These are phyloP conservation scores for Dimocarpus longan DNA, from an alignment of 345 rosid genomes.

Conservation along the genomic window DNA sequence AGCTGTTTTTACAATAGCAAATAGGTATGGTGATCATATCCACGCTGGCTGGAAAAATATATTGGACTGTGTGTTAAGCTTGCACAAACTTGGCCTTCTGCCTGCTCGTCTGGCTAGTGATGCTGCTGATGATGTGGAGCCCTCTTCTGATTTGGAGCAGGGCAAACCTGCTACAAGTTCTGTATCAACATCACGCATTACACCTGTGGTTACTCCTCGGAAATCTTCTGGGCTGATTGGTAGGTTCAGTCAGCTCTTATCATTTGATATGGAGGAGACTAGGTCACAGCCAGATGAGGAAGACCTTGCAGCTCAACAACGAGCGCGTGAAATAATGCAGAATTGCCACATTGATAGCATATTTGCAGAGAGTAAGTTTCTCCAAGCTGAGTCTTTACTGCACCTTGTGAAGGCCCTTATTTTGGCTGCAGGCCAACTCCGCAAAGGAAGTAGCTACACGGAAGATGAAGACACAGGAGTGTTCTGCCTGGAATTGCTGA, in stretches of 20 bases:
- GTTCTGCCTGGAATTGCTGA: conserved; percentile 70
- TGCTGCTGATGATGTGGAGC: conserved; percentile 58
- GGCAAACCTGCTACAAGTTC: conserved; percentile 39
- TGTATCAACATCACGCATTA: conserved; percentile 32
- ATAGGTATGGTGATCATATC: conserved; percentile 67
- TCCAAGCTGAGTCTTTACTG: conserved; percentile 67
- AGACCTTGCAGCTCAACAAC: conserved; percentile 58
- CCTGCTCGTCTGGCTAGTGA: conserved; percentile 59
- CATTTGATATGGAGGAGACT: conserved; percentile 72
- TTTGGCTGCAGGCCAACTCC: conserved; percentile 43
- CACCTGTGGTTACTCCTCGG: conserved; percentile 36
- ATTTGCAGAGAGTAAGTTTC: conserved; percentile 77
- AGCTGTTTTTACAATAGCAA: conserved; percentile 67
- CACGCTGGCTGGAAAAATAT: conserved; percentile 63
- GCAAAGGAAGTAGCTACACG: conserved; percentile 25
- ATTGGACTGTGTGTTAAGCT: conserved; percentile 59
- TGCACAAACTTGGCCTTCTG: conserved; percentile 69
- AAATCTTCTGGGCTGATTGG: conserved; percentile 68
- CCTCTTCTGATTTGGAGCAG: conserved; percentile 43
- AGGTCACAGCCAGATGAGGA: conserved; percentile 53
- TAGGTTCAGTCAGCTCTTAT: conserved; percentile 68
- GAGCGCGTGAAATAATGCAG: conserved; percentile 53
- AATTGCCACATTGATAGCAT: conserved; percentile 62
- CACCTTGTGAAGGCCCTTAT: conserved; percentile 62
- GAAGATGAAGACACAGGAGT: conserved; percentile 60